A percentile compares a stretch with the other conserved stretches of the same genome.
Evolutionary conservation across 2,329 filamentous ascomycete species (phyloP).

Genomic region (Zymoseptoria ardabiliae): DNA sequence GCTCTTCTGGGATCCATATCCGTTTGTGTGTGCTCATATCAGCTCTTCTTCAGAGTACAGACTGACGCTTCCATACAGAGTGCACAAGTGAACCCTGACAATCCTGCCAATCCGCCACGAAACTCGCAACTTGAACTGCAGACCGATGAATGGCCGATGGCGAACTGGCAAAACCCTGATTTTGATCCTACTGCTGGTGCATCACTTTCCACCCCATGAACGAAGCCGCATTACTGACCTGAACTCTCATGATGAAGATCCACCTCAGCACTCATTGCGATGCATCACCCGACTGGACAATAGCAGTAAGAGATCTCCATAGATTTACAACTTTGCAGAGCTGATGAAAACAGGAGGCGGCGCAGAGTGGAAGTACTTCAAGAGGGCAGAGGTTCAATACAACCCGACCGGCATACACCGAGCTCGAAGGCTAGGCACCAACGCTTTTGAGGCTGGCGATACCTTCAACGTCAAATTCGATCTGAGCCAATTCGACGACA

Average conservation of each 20-base stretch:
- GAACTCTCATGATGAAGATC: not conserved
- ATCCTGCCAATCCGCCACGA: not conserved
- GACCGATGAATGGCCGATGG: constrained; percentile 10
- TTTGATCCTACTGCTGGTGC: constrained; percentile 3
- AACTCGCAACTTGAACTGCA: not conserved
- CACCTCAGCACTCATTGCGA: constrained; percentile 3
- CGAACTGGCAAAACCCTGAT: constrained; percentile 2
- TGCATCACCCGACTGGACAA: constrained; percentile 7
- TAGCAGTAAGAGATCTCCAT: not conserved
- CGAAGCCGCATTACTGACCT: not conserved
- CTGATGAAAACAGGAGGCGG: not conserved
- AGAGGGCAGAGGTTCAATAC: constrained; percentile 1
- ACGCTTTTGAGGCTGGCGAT: constrained; percentile 4
- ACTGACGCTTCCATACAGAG: not conserved
- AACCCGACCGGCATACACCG: not conserved
- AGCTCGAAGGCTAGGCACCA: not conserved
- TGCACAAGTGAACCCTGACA: not conserved
- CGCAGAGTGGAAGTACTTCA: constrained; percentile 4
- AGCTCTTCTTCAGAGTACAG: not conserved
- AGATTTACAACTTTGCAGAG: not conserved
- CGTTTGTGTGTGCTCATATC: not conserved
- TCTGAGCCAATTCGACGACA: constrained; percentile 4
- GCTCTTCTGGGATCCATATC: constrained; percentile 6
- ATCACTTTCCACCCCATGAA: not conserved
- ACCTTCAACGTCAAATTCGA: constrained; percentile 8